These are phyloP conservation scores for Lipomyces chichibuensis DNA, from an alignment of 805 yeast species.

Conservation along the genomic window DNA sequence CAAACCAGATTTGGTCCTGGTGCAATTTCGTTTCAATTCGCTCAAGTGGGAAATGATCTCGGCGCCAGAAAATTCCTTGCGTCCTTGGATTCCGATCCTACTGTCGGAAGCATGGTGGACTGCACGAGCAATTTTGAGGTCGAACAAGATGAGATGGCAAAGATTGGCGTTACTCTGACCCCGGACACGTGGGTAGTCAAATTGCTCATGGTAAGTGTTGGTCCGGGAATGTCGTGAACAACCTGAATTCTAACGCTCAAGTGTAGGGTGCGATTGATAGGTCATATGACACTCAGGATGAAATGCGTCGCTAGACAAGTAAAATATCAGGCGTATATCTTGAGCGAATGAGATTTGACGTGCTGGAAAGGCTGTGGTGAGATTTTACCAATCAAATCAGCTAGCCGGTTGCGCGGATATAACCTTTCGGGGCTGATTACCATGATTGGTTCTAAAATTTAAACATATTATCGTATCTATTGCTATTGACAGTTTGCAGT, in stretches of 20 bases:
- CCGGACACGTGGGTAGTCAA: constrained; percentile 42
- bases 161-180: constrained; percentile 40
- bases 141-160: constrained; percentile 43
- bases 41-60: constrained; percentile 43
- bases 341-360: no score
- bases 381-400: no score
- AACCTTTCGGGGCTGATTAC: no score
- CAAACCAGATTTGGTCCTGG: constrained; percentile 40
- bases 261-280: constrained; percentile 36
- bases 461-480: no score
- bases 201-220: constrained; percentile 39
- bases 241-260: not conserved
- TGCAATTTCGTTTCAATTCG: constrained; percentile 43
- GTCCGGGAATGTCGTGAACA: not conserved
- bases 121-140: constrained; percentile 41
- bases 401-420: no score
- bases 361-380: no score
- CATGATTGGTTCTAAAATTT: no score
- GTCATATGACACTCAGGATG: constrained; percentile 43
- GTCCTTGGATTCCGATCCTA: constrained; percentile 40
- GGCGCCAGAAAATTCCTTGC: constrained; percentile 41
- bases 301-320: constrained; percentile 13
- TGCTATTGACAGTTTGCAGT: no score
- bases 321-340: not conserved
- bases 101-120: constrained; percentile 41